Conservation (phyloP, 164 flowering plant genomes). For the Piper longum region DNA sequence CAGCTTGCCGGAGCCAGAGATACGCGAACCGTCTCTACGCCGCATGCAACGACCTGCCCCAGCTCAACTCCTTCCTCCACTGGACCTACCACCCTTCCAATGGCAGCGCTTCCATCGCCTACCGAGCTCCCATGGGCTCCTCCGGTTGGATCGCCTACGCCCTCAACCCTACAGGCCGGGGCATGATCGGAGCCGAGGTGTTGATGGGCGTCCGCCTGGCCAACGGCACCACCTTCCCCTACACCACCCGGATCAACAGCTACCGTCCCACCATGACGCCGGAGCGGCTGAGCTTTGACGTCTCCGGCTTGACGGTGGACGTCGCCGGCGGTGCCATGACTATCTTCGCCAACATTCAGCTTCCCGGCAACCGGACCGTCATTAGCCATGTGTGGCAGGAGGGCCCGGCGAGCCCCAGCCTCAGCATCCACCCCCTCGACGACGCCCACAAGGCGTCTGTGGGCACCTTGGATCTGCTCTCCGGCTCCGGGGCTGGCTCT, state of each 20-base stretch:
- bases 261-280: constrained; percentile 13
- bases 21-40: constrained; percentile 1
- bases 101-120: constrained; percentile 6
- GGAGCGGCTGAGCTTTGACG: constrained; percentile 12
- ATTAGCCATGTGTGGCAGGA: constrained; percentile 61
- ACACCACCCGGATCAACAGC: constrained; percentile 20
- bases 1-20: background rate
- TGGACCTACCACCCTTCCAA: constrained; percentile 4
- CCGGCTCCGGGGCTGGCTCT: constrained; percentile 17
- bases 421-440: constrained; percentile 11
- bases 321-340: constrained; percentile 20
- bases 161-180: constrained; percentile 12
- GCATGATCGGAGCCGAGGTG: constrained; percentile 41
- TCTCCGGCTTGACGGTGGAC: constrained; percentile 20
- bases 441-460: constrained; percentile 17
- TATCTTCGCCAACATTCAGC: constrained; percentile 36
- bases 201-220: constrained; percentile 31
- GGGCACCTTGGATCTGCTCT: constrained; percentile 31
- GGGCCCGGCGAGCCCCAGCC: constrained; percentile 24
- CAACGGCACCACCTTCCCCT: constrained; percentile 16
- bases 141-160: constrained; percentile 35
- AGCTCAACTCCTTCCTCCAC: constrained; percentile 5
- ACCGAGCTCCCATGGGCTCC: constrained; percentile 1
- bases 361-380: constrained; percentile 10
- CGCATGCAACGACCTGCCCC: constrained; percentile 6